Conservation (phyloP, 352 stramenopile genomes). For the Pythium dissimile region DNA sequence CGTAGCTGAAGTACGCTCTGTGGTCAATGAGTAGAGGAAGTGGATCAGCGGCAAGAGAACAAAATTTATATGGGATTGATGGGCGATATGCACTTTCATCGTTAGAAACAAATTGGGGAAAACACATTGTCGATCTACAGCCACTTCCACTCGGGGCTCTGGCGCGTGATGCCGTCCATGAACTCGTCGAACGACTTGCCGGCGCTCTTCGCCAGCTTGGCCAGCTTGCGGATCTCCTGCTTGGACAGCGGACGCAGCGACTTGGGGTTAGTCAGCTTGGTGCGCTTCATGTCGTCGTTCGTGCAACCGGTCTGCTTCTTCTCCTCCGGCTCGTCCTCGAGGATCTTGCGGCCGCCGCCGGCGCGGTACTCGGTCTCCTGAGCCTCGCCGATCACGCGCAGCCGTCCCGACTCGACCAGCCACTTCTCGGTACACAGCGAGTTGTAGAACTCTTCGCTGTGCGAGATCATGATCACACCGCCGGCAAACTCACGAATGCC, state of each 20-base stretch:
- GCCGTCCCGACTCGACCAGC: constrained; percentile 59
- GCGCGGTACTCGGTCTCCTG: constrained; percentile 70
- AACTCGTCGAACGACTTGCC: constrained; percentile 63
- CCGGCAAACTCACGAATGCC: constrained; percentile 71
- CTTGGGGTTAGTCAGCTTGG: constrained; percentile 71
- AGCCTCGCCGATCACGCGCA: constrained; percentile 67
- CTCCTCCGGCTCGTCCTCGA: constrained; percentile 46
- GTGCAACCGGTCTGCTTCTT: constrained; percentile 42
- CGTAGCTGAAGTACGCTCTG: too few species aligned
- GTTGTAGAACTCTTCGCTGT: constrained; percentile 83
- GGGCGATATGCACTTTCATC: too few species aligned
- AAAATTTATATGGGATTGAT: too few species aligned
- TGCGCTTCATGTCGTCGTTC: constrained; percentile 58
- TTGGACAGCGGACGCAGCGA: constrained; percentile 62
- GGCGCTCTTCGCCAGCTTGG: constrained; percentile 53
- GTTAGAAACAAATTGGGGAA: too few species aligned
- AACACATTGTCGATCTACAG: constrained; percentile 36
- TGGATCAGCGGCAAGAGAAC: too few species aligned
- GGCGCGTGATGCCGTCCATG: constrained; percentile 47
- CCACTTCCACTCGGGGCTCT: constrained; percentile 75
- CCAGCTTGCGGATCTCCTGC: constrained; percentile 67
- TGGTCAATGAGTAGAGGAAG: too few species aligned
- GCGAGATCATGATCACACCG: constrained; percentile 79
- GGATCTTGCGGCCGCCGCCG: constrained; percentile 56
- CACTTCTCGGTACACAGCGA: constrained; percentile 76